Evolutionary conservation across 1,139 yeast species (phyloP).

Genomic region (Nakaseomyces uthaithaninus): DNA sequence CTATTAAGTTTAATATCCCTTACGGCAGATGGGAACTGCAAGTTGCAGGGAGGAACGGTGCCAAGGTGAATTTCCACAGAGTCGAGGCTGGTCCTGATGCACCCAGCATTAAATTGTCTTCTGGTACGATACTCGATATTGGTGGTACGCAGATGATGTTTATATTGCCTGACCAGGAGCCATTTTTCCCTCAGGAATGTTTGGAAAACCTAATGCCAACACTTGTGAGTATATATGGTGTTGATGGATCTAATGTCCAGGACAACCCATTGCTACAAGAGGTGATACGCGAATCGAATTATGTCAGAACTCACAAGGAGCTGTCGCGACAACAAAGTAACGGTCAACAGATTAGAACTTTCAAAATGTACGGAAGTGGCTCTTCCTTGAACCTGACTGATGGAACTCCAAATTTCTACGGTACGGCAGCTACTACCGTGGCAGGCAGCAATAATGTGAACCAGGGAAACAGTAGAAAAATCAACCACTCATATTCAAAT

Average conservation of each 20-base stretch:
- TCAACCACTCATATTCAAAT: background rate
- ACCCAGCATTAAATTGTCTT: constrained; percentile 49
- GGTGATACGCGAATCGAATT: constrained; percentile 17
- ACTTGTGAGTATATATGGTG: constrained; percentile 23
- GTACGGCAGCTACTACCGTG: constrained; percentile 4
- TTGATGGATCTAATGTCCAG: constrained; percentile 12
- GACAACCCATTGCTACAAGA: constrained; percentile 20
- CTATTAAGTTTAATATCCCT: constrained; percentile 64
- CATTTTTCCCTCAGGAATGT: constrained; percentile 49
- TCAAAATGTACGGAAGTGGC: constrained; percentile 29
- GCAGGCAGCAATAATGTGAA: background rate
- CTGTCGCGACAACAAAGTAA: constrained; percentile 8
- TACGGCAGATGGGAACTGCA: constrained; percentile 75
- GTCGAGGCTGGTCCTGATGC: constrained; percentile 39
- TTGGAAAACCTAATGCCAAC: constrained; percentile 36
- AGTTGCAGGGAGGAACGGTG: constrained; percentile 82
- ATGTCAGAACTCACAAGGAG: constrained; percentile 8
- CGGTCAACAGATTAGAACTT: constrained; percentile 25
- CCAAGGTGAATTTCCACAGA: constrained; percentile 69
- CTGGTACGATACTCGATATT: constrained; percentile 84
- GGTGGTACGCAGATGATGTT: constrained; percentile 99
- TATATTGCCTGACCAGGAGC: constrained; percentile 86
- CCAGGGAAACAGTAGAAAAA: background rate
- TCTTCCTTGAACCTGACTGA: constrained; percentile 3
- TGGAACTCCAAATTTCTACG: constrained; percentile 4